Conservation (phyloP, 2,329 filamentous ascomycete genomes). For the Boeremia exigua region DNA sequence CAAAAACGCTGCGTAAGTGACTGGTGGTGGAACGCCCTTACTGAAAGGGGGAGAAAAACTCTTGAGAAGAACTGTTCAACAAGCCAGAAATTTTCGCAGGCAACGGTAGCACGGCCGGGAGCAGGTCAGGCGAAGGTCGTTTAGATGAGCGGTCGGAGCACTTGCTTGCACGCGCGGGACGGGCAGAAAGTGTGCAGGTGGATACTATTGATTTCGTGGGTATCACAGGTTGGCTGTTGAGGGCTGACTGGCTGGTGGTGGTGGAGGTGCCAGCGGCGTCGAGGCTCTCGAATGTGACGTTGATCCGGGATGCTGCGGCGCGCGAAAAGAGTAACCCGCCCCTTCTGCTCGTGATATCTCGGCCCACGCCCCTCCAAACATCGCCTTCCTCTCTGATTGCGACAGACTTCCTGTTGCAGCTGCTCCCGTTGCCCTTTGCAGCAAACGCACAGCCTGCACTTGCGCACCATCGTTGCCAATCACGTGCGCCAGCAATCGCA, state of each 20-base stretch:
- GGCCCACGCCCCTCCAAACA: constrained; percentile 3
- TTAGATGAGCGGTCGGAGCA: constrained; percentile 19
- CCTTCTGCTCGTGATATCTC: constrained; percentile 12
- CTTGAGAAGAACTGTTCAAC: constrained; percentile 36
- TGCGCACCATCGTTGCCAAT: not conserved
- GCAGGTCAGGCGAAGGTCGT: constrained; percentile 24
- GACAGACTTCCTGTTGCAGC: constrained; percentile 1
- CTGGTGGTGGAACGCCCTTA: constrained; percentile 27
- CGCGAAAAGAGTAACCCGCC: constrained; percentile 16
- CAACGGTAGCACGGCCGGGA: constrained; percentile 29
- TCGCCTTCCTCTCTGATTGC: not conserved
- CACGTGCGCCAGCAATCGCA: constrained; percentile 3
- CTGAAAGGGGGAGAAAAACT: constrained; percentile 37
- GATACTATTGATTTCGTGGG: constrained; percentile 4
- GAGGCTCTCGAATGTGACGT: constrained; percentile 11
- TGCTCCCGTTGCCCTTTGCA: not conserved
- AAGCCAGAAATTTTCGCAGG: constrained; percentile 31
- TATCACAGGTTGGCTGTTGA: constrained; percentile 11
- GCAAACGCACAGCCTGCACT: not conserved
- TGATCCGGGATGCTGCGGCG: constrained; percentile 13
- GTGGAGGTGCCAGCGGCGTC: constrained; percentile 11
- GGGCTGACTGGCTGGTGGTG: constrained; percentile 9
- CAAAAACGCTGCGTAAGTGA: constrained; percentile 36
- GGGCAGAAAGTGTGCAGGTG: constrained; percentile 5
- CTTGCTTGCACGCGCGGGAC: constrained; percentile 14